phyloP scores from a whole-genome alignment of 78 protist genomes.

The Pigoraptor vietnamica region DNA sequence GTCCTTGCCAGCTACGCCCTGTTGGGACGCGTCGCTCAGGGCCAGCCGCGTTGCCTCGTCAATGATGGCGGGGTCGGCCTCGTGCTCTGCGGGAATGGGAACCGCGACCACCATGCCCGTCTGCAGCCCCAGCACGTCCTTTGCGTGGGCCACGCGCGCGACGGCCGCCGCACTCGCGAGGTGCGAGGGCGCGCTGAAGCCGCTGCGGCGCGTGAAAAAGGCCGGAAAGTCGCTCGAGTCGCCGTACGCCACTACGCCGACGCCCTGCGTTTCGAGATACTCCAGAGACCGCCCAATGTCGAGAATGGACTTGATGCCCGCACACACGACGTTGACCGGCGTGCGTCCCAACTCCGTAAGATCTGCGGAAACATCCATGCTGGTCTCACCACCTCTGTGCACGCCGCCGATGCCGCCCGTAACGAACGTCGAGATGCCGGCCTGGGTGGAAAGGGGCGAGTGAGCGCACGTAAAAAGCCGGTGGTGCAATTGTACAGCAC shows the following conservation, averaged over 20 bases:
- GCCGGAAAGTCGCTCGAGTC: constrained; percentile 76
- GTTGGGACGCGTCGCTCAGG: constrained; percentile 10
- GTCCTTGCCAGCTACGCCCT: constrained; percentile 61
- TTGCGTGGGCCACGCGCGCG: constrained; percentile 39
- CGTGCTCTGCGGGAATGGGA: background rate
- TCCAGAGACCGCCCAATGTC: constrained; percentile 80
- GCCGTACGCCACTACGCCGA: constrained; percentile 59
- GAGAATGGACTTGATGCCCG: constrained; percentile 95
- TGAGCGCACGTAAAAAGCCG: background rate
- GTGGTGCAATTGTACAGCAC: too few relatives aligned
- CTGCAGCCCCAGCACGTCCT: constrained; percentile 10
- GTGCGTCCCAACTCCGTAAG: constrained; percentile 89
- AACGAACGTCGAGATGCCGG: constrained; percentile 71
- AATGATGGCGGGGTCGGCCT: background rate
- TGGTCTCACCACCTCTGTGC: constrained; percentile 47
- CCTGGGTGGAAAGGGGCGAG: too few relatives aligned
- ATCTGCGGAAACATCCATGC: constrained; percentile 93
- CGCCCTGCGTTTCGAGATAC: constrained; percentile 77
- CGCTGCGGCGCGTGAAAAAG: constrained; percentile 47
- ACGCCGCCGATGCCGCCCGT: constrained; percentile 97
- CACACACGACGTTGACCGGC: constrained; percentile 89
- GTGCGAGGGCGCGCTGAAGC: background rate
- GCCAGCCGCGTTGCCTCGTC: constrained; percentile 53
- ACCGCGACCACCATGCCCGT: constrained; percentile 57
- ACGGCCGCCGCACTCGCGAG: background rate